phyloP scores from a whole-genome alignment of 2,329 filamentous ascomycete genomes.

The Cladorrhinum sp. region DNA sequence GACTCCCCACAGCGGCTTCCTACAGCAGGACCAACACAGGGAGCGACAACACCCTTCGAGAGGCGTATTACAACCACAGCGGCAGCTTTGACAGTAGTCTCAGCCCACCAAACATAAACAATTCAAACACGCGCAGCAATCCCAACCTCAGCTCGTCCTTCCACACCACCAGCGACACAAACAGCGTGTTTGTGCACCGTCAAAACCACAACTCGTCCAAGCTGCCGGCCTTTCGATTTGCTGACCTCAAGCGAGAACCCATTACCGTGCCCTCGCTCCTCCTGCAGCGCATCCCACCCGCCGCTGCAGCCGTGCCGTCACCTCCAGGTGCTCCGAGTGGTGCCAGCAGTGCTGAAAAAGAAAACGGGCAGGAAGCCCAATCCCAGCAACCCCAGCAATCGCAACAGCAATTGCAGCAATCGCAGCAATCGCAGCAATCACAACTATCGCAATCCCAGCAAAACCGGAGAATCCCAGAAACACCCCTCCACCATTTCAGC shows the following conservation, averaged over 20 bases:
- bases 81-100: constrained; percentile 11
- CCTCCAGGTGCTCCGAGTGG: constrained; percentile 17
- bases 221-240: constrained; percentile 53
- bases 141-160: constrained; percentile 14
- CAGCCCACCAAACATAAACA: constrained; percentile 4
- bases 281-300: constrained; percentile 39
- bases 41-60: constrained; percentile 11
- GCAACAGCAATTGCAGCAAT: neutral
- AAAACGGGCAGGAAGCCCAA: constrained; percentile 18
- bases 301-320: constrained; percentile 37
- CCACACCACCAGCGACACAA: constrained; percentile 22
- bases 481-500: constrained; percentile 22
- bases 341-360: constrained; percentile 9
- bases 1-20: constrained; percentile 7
- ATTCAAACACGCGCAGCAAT: constrained; percentile 13
- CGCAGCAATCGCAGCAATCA: neutral
- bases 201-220: constrained; percentile 55
- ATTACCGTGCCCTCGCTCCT: constrained; percentile 36
- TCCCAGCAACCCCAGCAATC: neutral
- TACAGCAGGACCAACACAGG: constrained; percentile 9
- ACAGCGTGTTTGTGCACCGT: constrained; percentile 40
- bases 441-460: constrained; percentile 9
- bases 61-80: constrained; percentile 9
- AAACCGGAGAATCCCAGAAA: constrained; percentile 26
- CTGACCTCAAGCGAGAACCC: constrained; percentile 43